Percentiles rank a stretch among this genome's conserved stretches.
Conservation (phyloP, 345 rosid species). For the Psidium guajava region DNA sequence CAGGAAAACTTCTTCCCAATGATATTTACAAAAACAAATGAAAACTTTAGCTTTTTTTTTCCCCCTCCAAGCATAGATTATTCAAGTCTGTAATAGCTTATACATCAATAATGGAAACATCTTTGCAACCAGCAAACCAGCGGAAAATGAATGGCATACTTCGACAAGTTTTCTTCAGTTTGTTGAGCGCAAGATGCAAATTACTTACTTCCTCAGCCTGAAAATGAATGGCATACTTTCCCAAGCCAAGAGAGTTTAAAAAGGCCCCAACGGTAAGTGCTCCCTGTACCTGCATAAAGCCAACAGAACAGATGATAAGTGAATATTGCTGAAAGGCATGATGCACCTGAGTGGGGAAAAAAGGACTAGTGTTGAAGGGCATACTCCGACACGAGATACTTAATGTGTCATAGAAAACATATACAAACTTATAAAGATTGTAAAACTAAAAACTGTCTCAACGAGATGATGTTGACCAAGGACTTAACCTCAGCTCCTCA, state of each 20-base stretch:
- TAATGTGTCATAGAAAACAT: background rate
- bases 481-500: background rate
- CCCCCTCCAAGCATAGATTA: background rate
- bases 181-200: background rate
- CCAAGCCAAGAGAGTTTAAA: conserved; percentile 42
- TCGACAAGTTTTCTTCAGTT: background rate
- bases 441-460: background rate
- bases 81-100: background rate
- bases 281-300: conserved; percentile 20
- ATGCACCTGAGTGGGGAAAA: background rate
- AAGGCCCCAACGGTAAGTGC: conserved; percentile 19
- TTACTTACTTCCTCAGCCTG: conserved; percentile 53
- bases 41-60: background rate
- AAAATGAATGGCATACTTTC: conserved; percentile 28
- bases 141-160: background rate
- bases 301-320: background rate
- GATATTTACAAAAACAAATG: background rate
- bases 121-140: background rate
- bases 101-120: background rate
- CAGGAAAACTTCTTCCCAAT: background rate
- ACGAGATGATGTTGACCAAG: background rate
- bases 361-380: background rate
- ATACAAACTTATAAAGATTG: background rate
- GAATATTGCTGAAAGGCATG: background rate
- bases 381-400: background rate